Percentiles rank a stretch among this genome's conserved stretches.
phyloP scores from a whole-genome alignment of 345 rosid genomes.

The Brassica cretica region DNA sequence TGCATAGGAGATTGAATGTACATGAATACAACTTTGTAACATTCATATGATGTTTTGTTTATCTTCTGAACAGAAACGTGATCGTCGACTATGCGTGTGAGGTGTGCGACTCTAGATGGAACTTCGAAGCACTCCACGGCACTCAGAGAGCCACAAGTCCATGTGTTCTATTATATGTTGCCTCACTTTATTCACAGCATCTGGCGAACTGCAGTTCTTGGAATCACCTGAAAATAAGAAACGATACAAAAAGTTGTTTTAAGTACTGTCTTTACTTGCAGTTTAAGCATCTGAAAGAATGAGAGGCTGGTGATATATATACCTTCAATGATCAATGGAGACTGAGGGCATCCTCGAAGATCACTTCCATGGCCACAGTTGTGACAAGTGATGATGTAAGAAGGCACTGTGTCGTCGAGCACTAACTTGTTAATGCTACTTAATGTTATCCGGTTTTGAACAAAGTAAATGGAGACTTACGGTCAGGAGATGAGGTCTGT shows the following conservation, averaged over 20 bases:
- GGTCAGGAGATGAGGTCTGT: conserved; percentile 69
- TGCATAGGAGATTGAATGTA: background rate
- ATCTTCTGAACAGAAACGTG: background rate
- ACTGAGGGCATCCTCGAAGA: conserved; percentile 90
- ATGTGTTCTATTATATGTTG: conserved; percentile 73
- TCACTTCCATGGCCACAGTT: conserved; percentile 98
- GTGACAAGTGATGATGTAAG: conserved; percentile 64
- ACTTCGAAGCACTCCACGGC: conserved; percentile 41
- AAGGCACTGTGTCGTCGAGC: conserved; percentile 35
- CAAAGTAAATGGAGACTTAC: conserved; percentile 48
- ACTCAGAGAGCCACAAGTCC: conserved; percentile 90
- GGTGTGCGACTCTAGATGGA: conserved; percentile 20
- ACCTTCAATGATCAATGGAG: conserved; percentile 77
- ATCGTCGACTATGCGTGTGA: background rate
- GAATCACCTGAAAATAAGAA: conserved; percentile 57
- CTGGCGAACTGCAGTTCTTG: conserved; percentile 76
- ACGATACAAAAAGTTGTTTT: background rate
- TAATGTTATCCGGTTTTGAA: background rate
- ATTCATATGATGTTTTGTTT: conserved; percentile 14
- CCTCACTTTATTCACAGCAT: conserved; percentile 81
- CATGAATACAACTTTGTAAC: conserved; percentile 27
- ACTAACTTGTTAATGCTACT: conserved; percentile 43
- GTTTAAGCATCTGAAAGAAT: conserved; percentile 1
- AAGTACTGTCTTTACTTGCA: background rate
- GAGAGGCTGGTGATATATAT: conserved; percentile 6